phyloP scores from a whole-genome alignment of 768 basidiomycete species.

The Kockovaella imperatae region DNA sequence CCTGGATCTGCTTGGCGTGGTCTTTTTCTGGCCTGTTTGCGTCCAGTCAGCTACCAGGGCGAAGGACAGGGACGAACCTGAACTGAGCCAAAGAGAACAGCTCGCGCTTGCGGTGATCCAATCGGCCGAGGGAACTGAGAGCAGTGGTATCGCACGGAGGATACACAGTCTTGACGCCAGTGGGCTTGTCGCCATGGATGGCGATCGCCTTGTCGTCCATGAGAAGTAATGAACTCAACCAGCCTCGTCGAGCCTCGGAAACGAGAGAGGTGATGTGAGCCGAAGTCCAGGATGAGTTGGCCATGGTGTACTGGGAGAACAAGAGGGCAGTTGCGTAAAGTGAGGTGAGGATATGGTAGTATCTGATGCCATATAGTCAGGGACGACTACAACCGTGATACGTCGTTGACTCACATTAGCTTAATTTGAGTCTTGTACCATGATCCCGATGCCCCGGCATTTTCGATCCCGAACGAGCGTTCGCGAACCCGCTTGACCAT shows the following conservation, averaged over 20 bases:
- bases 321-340: slow-evolving; percentile 70
- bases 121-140: slow-evolving; percentile 48
- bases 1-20: slow-evolving; percentile 67
- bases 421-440: slow-evolving; percentile 55
- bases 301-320: slow-evolving; percentile 62
- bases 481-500: slow-evolving; percentile 76
- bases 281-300: slow-evolving; percentile 92
- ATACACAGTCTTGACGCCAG: slow-evolving; percentile 61
- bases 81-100: slow-evolving; percentile 90
- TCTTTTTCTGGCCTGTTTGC: slow-evolving; percentile 77
- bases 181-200: slow-evolving; percentile 6
- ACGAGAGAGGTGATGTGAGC: slow-evolving; percentile 72
- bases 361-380: slow-evolving; percentile 50
- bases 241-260: slow-evolving; percentile 17
- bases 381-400: slow-evolving; percentile 3
- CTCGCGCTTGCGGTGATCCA: slow-evolving; percentile 51
- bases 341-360: slow-evolving; percentile 81
- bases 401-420: slow-evolving; percentile 51
- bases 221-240: slow-evolving; percentile 22
- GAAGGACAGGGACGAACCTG: slow-evolving; percentile 47
- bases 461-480: slow-evolving; percentile 58
- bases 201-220: slow-evolving; percentile 19
- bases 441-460: slow-evolving; percentile 57
- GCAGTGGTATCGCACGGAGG: slow-evolving; percentile 84
- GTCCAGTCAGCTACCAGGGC: not conserved